Base-by-base conservation (phyloP, 257 asterid genomes). In the Nicotiana tomentosiformis region DNA sequence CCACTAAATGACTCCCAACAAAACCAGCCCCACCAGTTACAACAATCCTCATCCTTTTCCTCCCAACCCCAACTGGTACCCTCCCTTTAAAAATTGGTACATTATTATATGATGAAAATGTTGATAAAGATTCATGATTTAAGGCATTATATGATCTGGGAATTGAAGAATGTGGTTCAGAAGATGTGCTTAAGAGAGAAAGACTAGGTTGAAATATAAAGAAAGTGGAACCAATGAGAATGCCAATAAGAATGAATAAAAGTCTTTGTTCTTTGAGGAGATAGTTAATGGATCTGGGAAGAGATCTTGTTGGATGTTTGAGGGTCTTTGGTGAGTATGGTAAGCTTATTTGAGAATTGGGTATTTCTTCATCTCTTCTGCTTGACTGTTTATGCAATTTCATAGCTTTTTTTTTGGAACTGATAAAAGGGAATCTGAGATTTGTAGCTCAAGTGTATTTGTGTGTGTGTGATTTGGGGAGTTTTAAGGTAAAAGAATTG, bases 241-340 rank as follows among this genome's bases (percentile, higher is more conserved):
- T 88, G 2, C 98, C 97, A 26, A 94, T 86, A 65, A 94, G 89
- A 84, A 94, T 89, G 88, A 94, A 94, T 65, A 94, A 87, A 5
- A 94, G 93, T 7, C 98, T 89, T 88, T 94, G 98, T 86, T 94
- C 98, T 77, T 77, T 91, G 86, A 93, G 92, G 83, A 94, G 86
- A 86, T 93, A 94, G 83, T 53, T 89, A 87, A 94, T 82, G 86
- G 98, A 91, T 90, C 93, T 88, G 67, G 95, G 95, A 4, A 95
- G 90, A 81, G 98, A 95, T 89, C 97, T 85, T 15, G 88, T 26
- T 49, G 62, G 85, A 86, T 92, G 93, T 78, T 95, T 95, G 6
- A 86, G 86, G 82, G 98, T 86, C 87, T 95, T 95, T 53, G 98
- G 95, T 5, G 98, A 93, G 94, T 93, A 95, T 2, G 92, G 92